Evolutionary conservation across 225 moss, liverwort and hornwort species (phyloP), one percentile per base, ranked within the genome.

Genomic region (Takakia lepidozioides): DNA sequence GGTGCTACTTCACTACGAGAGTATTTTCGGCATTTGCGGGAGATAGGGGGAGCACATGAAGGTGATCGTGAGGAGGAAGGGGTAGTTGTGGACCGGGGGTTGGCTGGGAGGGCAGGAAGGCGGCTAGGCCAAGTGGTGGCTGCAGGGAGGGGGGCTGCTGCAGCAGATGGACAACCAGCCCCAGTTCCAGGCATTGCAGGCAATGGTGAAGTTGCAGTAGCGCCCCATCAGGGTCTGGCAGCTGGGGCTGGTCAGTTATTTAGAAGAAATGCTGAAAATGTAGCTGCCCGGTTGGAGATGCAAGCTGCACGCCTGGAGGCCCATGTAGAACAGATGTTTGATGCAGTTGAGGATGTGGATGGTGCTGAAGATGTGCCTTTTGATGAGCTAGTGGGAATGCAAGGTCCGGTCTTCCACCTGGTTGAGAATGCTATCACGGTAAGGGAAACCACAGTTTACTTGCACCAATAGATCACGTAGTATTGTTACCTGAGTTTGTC

Each of bases 291-390:
- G 30, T 69, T 98, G 80, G 95, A 98, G 71, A 74, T 91, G 75
- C 95, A 98, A 73, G 95, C 95, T 46, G 93, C 95, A 46, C 85
- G 87, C 48, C 66, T 98, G 37, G 95, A 98, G 78, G 95, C 91
- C 57, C 95, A 98, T 72, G 91, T 98, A 35, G 95, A 98, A 68
- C 95, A 98, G 56, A 87, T 98, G 75, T 88, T 98, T 52, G 95
- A 98, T 70, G 95, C 91, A 25, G 95, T 98, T 25, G 95, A 98
- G 62, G 95, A 98, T 68, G 87, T 70, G 15, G 91, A 98, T 48
- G 95, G 84, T 51, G 90, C 87, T 26, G 95, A 98, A 67, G 95
- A 98, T 69, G 91, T 98, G 51, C 95, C 95, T 20, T 98, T 98
- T 59, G 95, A 98, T 56, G 95, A 98, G 56, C 82, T 98, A 19